Conservation (phyloP, 2,329 filamentous ascomycete species). For the Pseudogymnoascus sp. region DNA sequence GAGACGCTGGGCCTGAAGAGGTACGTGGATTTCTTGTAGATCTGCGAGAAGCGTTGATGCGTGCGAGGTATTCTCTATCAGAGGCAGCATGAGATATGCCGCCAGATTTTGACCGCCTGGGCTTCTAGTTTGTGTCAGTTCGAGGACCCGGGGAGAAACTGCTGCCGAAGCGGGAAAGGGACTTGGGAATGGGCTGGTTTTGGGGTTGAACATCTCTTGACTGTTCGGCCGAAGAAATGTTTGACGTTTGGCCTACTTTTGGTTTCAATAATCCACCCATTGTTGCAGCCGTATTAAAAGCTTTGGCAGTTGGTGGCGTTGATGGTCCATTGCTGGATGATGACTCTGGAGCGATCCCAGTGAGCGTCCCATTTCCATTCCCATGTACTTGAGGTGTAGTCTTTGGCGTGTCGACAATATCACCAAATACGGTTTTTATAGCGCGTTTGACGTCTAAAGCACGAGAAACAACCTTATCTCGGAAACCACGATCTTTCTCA, state of each 20-base stretch:
- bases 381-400: not conserved
- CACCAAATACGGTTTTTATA: not conserved
- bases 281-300: not conserved
- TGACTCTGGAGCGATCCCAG: not conserved
- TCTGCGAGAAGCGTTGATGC: not conserved
- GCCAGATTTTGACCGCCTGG: not conserved
- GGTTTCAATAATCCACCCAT: not conserved
- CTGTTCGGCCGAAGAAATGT: not conserved
- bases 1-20: not conserved
- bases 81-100: not conserved
- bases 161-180: not conserved
- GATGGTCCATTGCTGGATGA: not conserved
- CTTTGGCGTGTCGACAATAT: not conserved
- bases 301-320: not conserved
- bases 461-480: not conserved
- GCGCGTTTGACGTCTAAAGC: not conserved
- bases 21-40: not conserved
- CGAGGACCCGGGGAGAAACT: not conserved
- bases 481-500: not conserved
- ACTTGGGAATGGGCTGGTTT: not conserved
- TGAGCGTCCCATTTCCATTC: not conserved
- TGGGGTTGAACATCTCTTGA: not conserved
- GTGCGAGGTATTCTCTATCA: not conserved
- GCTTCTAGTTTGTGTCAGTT: not conserved
- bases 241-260: constrained; percentile 5